Conservation (phyloP, 306 rosid genomes). For the Geum urbanum region DNA sequence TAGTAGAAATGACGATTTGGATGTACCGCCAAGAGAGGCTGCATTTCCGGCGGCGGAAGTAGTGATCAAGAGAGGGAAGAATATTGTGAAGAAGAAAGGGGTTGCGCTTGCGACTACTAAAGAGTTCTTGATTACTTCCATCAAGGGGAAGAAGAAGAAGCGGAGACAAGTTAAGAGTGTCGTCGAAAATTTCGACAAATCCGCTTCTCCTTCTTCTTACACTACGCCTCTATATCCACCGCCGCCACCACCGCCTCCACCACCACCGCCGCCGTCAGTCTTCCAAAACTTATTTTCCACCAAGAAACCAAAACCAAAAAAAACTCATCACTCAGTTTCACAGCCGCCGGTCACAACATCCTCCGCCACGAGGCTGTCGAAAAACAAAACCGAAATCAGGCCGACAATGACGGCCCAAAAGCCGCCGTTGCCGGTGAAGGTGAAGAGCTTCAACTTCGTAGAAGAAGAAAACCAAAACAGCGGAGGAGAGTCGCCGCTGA, state of each 20-base stretch:
- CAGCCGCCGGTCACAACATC: background rate
- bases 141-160: constrained; percentile 55
- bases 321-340: constrained; percentile 23
- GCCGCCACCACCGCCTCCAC: constrained; percentile 32
- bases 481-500: constrained; percentile 57
- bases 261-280: constrained; percentile 44
- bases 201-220: constrained; percentile 24
- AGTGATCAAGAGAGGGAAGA: constrained; percentile 24
- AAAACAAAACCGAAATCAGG: constrained; percentile 34
- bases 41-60: constrained; percentile 1
- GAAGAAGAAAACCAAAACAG: constrained; percentile 25
- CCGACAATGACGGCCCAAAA: constrained; percentile 25
- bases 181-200: constrained; percentile 47
- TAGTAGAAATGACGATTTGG: background rate
- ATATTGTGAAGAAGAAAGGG: constrained; percentile 44
- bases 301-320: constrained; percentile 50
- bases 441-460: constrained; percentile 20
- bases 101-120: constrained; percentile 43
- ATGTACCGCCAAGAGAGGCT: background rate
- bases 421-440: constrained; percentile 23
- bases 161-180: constrained; percentile 49
- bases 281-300: constrained; percentile 43
- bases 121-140: constrained; percentile 43
- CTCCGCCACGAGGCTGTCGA: background rate
- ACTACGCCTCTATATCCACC: no score